These are phyloP conservation scores for Maudiozyma barnettii DNA, from an alignment of 805 yeast species.

Conservation along the genomic window DNA sequence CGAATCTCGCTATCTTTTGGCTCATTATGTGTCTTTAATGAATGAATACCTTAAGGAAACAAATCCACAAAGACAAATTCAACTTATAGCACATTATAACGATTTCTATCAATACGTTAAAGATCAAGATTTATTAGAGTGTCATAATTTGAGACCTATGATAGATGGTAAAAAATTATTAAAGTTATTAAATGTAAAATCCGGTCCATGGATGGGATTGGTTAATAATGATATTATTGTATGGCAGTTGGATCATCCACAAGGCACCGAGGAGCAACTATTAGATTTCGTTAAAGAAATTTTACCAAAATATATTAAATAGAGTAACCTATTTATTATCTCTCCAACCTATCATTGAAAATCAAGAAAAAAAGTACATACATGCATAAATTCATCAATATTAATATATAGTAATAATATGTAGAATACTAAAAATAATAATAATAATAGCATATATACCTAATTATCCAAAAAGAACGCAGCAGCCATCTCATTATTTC, in stretches of 20 bases:
- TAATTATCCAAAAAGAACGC: not conserved
- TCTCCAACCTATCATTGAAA: not conserved
- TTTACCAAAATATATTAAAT: constrained; percentile 13
- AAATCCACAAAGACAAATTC: constrained; percentile 6
- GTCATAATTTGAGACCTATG: constrained; percentile 46
- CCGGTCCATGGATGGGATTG: constrained; percentile 80
- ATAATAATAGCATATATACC: not conserved
- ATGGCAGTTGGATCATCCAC: constrained; percentile 77
- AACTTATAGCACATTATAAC: constrained; percentile 25
- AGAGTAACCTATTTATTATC: not conserved
- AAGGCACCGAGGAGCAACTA: constrained; percentile 44
- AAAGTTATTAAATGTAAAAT: constrained; percentile 43
- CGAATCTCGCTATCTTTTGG: constrained; percentile 42
- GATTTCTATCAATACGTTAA: constrained; percentile 24
- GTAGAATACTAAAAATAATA: not conserved
- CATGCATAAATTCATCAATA: too few species aligned
- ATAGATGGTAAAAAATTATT: constrained; percentile 68
- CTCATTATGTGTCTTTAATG: constrained; percentile 31
- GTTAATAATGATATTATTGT: constrained; percentile 45
- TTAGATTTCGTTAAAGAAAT: constrained; percentile 31
- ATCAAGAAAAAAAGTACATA: too few species aligned
- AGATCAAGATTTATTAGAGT: constrained; percentile 14
- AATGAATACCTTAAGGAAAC: constrained; percentile 8
- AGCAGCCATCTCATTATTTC: not conserved
- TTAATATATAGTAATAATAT: too few species aligned